phyloP scores from a whole-genome alignment of 495 filamentous ascomycete genomes.

The Penicillium crystallinum region DNA sequence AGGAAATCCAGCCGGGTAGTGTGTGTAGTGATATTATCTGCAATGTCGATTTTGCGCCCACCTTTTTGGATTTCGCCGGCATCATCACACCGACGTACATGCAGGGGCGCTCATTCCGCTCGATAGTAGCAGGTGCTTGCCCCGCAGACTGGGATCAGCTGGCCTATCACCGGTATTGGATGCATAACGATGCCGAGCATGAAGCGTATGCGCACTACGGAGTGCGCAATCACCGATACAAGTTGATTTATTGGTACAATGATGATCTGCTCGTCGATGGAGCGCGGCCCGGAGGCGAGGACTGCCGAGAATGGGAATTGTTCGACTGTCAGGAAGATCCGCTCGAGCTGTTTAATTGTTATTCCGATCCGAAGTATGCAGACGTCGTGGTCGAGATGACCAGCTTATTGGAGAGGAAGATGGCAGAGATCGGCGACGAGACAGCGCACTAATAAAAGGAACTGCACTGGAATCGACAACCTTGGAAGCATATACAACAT shows the following conservation, averaged over 20 bases:
- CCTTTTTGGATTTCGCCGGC: constrained; percentile 33
- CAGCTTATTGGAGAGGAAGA: constrained; percentile 33
- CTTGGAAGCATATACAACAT: too few relatives aligned
- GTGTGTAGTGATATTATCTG: constrained; percentile 38
- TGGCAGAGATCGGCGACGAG: constrained; percentile 40
- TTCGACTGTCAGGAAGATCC: constrained; percentile 42
- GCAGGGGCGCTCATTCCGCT: constrained; percentile 36
- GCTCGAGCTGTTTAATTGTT: constrained; percentile 41
- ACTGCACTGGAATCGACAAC: too few relatives aligned
- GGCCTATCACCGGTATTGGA: constrained; percentile 45
- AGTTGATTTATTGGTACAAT: constrained; percentile 46
- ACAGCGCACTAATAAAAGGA: constrained; percentile 19
- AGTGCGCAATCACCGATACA: constrained; percentile 38
- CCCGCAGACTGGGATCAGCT: constrained; percentile 39
- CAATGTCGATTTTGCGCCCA: constrained; percentile 45
- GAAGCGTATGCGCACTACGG: constrained; percentile 41
- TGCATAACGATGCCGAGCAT: constrained; percentile 40
- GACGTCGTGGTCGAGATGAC: constrained; percentile 34
- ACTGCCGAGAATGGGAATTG: constrained; percentile 38
- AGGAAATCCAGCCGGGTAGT: constrained; percentile 23
- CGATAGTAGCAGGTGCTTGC: constrained; percentile 22
- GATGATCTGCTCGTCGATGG: constrained; percentile 35
- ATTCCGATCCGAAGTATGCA: constrained; percentile 25
- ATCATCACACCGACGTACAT: constrained; percentile 36
- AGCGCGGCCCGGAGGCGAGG: constrained; percentile 27